These are phyloP conservation scores for Alliaria petiolata DNA, from an alignment of 345 rosid species.

Conservation along the genomic window DNA sequence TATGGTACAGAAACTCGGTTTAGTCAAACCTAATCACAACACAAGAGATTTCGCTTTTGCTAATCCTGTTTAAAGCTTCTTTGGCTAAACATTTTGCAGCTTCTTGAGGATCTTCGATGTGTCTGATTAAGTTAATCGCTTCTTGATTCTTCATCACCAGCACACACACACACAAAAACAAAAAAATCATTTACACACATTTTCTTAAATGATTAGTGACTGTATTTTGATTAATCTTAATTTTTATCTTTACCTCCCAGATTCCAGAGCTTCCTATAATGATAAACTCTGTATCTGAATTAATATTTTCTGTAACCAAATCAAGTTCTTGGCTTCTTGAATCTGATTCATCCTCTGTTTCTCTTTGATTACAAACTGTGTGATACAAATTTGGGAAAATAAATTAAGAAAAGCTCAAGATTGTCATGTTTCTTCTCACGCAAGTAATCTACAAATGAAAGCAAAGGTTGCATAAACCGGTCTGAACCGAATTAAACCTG, in stretches of 20 bases:
- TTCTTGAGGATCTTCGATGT: constrained; percentile 59
- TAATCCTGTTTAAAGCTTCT: constrained; percentile 59
- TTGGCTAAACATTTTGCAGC: constrained; percentile 68
- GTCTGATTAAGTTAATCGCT: constrained; percentile 58
- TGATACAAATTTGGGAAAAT: background rate
- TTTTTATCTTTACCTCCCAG: constrained; percentile 52
- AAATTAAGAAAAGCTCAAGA: background rate
- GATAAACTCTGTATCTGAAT: constrained; percentile 54
- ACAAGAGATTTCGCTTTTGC: constrained; percentile 60
- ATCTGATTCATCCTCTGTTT: constrained; percentile 21
- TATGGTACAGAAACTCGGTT: background rate
- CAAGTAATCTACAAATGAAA: background rate
- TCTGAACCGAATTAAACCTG: constrained; percentile 2
- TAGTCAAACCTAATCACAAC: constrained; percentile 53
- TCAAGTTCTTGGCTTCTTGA: constrained; percentile 34
- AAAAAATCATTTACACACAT: too few species aligned
- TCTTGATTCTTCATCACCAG: constrained; percentile 81
- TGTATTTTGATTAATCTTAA: too few species aligned
- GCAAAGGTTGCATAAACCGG: background rate
- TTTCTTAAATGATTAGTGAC: too few species aligned
- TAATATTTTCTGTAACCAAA: constrained; percentile 40
- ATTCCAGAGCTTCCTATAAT: constrained; percentile 68
- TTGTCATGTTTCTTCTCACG: background rate
- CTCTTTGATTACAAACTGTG: constrained; percentile 39
- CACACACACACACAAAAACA: too few species aligned